Conservation (phyloP, 371 early-diverging fungal species). For the Rhizopus delemar region DNA sequence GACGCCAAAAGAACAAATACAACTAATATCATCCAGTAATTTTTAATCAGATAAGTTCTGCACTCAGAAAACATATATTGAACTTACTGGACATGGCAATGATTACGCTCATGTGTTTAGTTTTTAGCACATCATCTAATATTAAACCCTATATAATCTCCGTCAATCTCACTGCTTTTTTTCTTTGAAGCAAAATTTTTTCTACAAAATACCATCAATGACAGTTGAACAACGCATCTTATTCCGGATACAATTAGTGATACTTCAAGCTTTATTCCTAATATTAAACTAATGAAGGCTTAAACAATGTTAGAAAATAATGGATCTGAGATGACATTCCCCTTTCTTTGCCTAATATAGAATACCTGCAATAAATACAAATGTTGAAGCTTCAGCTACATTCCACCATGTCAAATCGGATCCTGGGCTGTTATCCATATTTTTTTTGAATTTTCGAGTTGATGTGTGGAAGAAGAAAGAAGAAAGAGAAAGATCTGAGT, state of each 20-base stretch:
- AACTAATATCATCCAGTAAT: conserved; percentile 17
- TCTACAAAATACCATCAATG: conserved; percentile 38
- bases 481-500: conserved; percentile 3
- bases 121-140: conserved; percentile 42
- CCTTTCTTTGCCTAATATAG: not conserved
- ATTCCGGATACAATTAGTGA: conserved; percentile 41
- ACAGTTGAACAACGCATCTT: conserved; percentile 48
- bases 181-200: not conserved
- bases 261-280: conserved; percentile 43
- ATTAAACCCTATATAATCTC: conserved; percentile 37
- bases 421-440: conserved; percentile 9
- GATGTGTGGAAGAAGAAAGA: not conserved
- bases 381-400: conserved; percentile 39
- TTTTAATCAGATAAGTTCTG: no score
- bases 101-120: conserved; percentile 37
- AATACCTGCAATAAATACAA: conserved; percentile 44
- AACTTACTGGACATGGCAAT: conserved; percentile 40
- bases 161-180: not conserved
- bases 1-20: conserved; percentile 40
- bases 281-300: conserved; percentile 36
- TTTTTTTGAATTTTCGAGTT: no score
- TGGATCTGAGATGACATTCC: not conserved
- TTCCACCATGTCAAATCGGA: conserved; percentile 40
- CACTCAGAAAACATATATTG: not conserved
- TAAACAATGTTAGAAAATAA: not conserved